Evolutionary conservation across 1,284 basidiomycete species (phyloP).

Genomic region (Apiotrichum sp.): DNA sequence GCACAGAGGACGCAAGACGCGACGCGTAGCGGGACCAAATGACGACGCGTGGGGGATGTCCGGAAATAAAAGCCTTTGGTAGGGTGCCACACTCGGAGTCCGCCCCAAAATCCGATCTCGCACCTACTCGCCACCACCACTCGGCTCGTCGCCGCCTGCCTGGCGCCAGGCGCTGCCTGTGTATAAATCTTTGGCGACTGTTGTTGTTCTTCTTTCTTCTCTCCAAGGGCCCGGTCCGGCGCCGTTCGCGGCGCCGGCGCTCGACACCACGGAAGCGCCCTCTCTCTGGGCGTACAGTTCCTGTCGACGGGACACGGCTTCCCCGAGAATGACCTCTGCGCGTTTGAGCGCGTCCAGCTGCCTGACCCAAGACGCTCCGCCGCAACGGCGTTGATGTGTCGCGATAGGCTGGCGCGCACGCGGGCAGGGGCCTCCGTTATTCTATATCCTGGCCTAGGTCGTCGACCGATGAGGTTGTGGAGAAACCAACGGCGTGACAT

Average conservation of each 20-base stretch:
- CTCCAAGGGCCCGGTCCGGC: conserved; percentile 20
- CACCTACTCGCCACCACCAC: too few relatives aligned
- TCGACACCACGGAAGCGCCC: conserved; percentile 20
- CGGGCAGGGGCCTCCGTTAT: conserved; percentile 16
- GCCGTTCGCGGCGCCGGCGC: not conserved
- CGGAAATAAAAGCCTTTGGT: too few relatives aligned
- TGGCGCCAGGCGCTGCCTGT: not conserved
- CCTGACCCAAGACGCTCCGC: conserved; percentile 11
- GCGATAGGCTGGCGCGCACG: not conserved
- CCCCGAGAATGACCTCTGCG: conserved; percentile 12
- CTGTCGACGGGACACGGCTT: conserved; percentile 28
- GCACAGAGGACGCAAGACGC: too few relatives aligned
- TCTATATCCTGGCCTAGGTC: conserved; percentile 29
- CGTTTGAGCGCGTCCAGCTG: conserved; percentile 1
- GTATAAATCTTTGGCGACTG: conserved; percentile 2
- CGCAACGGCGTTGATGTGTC: conserved; percentile 13
- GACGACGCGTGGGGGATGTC: too few relatives aligned
- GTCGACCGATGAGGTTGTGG: conserved; percentile 25
- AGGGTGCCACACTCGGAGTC: too few relatives aligned
- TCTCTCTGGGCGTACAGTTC: conserved; percentile 16
- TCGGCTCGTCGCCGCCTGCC: too few relatives aligned
- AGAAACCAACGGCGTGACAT: conserved; percentile 26
- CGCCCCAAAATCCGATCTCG: too few relatives aligned
- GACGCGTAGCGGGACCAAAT: too few relatives aligned
- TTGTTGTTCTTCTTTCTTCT: conserved; percentile 1